Evolutionary conservation across 331 rosid species (phyloP), one percentile per base, ranked within the genome.

Genomic region (Cydonia oblonga): DNA sequence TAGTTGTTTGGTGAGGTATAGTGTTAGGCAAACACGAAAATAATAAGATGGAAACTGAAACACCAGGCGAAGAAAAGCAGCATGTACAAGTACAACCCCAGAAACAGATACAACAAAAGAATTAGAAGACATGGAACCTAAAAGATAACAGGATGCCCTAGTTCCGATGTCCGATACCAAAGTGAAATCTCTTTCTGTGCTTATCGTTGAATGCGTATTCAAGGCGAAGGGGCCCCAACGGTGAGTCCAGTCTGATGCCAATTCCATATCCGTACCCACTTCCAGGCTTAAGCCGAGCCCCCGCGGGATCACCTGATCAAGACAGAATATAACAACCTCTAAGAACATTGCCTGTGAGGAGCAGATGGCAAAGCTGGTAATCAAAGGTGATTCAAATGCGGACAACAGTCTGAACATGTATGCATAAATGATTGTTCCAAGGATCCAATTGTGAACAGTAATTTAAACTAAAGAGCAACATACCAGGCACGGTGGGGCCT

Each of bases 211-310:
- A 91, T 75, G 99, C 99, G 77, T 90, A 95, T 68, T 95, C 99
- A 35, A 95, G 96, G 49, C 99, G 96, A 66, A 95, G 85, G 65
- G 97, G 99, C 25, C 99, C 99, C 87, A 95, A 44, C 46, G 96
- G 97, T 0, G 97, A 95, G 78, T 88, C 97, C 57, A 95, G 88
- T 15, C 97, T 97, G 72, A 95, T 86, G 75, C 99, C 99, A 71
- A 95, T 75, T 72, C 99, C 99, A 20, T 90, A 91, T 25, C 99
- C 99, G 18, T 84, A 78, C 69, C 99, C 99, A 12, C 96, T 91
- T 77, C 99, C 99, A 26, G 96, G 96, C 80, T 95, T 95, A 71
- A 62, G 69, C 85, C 99, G 87, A 28, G 96, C 97, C 65, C 97
- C 97, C 5, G 99, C 99, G 23, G 99, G 99, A 87, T 95, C 96